Base-by-base conservation (phyloP, 1,284 basidiomycete genomes). In the Boletus albobrunnescens region DNA sequence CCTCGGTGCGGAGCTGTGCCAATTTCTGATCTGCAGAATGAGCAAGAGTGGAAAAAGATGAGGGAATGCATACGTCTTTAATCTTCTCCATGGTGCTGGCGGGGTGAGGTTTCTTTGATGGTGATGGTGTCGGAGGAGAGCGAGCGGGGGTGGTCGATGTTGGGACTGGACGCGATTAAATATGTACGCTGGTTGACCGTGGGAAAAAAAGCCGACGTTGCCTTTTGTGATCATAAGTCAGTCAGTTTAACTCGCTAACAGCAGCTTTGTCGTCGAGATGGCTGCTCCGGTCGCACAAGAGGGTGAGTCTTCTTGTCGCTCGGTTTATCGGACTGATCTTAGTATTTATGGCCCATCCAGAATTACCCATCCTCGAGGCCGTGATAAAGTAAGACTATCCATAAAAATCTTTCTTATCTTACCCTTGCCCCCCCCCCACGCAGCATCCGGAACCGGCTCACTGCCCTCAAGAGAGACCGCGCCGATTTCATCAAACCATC, bases 331-430 rank as follows among this genome's bases (percentile, higher is more conserved):
- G 16, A 4, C 37, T 56, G n/a, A n/a, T n/a, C n/a, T n/a, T n/a
- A n/a, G n/a, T 49, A 44, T 47, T 61, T 63, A 56, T 65, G 54
- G 46, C 49, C 49, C 2, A n/a, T n/a, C 1, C 62, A 89, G 86
- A 98, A 76, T 77, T 95, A 55, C 87, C 92, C 50, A 94, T 99
- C 67, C 85, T 99, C 61, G 95, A 98, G 75, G 79, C 89, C 22
- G 81, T 99, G 57, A 94, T 98, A 70, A 91, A 90, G 91, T 93
- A 58, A 49, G 41, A 20, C n/a, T n/a, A n/a, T n/a, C n/a, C n/a
- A n/a, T n/a, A n/a, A n/a, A n/a, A n/a, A n/a, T n/a, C n/a, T n/a
- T n/a, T 3, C 41, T 35, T 53, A 47, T 59, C 43, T 59, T 33
- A 64, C 61, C 56, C 55, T 59, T 39, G 57, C 42, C 53, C 51